Evolutionary conservation across 2,329 filamentous ascomycete species (phyloP).

Genomic region (Aspergillus sp.): DNA sequence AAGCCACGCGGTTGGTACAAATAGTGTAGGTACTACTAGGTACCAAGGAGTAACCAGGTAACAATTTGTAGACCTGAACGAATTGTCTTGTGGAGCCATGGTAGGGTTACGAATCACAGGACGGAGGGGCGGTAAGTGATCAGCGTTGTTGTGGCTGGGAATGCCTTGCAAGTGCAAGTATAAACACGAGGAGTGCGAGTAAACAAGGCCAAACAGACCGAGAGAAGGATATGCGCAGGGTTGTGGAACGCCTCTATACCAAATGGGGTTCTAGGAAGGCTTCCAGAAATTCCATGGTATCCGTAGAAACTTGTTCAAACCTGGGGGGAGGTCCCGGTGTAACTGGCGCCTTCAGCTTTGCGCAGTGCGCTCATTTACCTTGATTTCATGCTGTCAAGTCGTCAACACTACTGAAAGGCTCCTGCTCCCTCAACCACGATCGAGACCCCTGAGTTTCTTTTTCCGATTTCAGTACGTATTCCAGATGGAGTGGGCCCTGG

Average conservation of each 20-base stretch:
- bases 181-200: too few relatives aligned
- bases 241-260: slow-evolving; percentile 1
- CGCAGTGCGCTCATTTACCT: neutral
- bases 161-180: neutral
- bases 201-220: neutral
- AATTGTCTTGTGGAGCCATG: neutral
- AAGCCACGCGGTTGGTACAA: neutral
- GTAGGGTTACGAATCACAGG: neutral
- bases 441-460: slow-evolving; percentile 6
- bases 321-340: neutral
- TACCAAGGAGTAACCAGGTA: neutral
- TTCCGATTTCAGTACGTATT: neutral
- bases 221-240: neutral
- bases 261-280: neutral
- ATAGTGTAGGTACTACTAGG: neutral
- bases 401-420: neutral
- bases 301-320: neutral
- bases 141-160: neutral
- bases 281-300: slow-evolving; percentile 1
- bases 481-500: neutral
- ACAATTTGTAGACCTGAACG: neutral
- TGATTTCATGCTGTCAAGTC: neutral
- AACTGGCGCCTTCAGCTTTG: neutral
- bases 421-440: neutral
- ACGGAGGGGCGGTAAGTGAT: neutral